Percentiles rank a stretch among this genome's conserved stretches.
phyloP scores from a whole-genome alignment of 345 rosid genomes.

The Adansonia digitata region DNA sequence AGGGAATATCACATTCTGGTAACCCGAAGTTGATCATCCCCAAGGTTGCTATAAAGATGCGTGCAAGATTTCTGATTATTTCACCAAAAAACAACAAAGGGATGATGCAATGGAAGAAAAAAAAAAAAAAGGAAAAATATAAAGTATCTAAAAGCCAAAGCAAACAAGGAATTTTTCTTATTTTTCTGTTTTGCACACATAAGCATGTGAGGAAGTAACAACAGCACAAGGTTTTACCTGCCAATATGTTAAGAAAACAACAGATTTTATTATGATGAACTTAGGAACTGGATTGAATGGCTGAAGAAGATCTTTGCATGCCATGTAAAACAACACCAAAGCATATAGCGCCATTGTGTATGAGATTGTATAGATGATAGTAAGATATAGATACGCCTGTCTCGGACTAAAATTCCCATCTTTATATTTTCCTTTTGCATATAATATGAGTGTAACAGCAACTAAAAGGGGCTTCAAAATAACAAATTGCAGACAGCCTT shows the following conservation, averaged over 20 bases:
- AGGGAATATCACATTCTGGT: neutral
- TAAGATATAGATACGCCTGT: constrained; percentile 86
- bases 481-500: constrained; percentile 97
- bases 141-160: neutral
- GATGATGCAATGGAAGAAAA: neutral
- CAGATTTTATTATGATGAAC: constrained; percentile 90
- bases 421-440: constrained; percentile 88
- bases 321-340: constrained; percentile 80
- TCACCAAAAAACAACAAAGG: constrained; percentile 7
- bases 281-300: constrained; percentile 99
- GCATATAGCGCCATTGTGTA: constrained; percentile 89
- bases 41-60: neutral
- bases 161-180: neutral
- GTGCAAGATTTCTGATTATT: neutral
- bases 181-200: neutral
- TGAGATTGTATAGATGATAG: constrained; percentile 85
- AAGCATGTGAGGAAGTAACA: neutral
- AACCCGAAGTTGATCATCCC: neutral
- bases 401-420: constrained; percentile 94
- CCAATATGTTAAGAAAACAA: constrained; percentile 96
- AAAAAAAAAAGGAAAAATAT: neutral
- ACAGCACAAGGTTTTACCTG: constrained; percentile 50
- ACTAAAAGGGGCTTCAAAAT: constrained; percentile 90
- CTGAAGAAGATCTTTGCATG: constrained; percentile 95
- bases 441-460: constrained; percentile 80